Percentiles rank a stretch among this genome's conserved stretches.
phyloP scores from a whole-genome alignment of 768 basidiomycete genomes.

The Podaxis rugospora region DNA sequence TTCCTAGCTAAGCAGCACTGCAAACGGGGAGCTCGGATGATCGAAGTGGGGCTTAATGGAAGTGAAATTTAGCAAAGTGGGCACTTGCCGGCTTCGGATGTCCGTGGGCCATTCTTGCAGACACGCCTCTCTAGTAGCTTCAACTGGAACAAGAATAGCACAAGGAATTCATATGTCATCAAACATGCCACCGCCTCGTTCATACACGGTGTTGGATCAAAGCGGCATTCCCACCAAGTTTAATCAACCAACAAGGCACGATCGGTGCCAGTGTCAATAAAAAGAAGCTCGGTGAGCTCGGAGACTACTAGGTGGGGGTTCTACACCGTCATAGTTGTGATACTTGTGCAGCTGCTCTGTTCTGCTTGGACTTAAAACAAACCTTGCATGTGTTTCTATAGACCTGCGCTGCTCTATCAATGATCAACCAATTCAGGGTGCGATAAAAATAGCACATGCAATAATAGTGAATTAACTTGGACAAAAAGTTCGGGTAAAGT shows the following conservation, averaged over 20 bases:
- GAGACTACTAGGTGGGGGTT: background rate
- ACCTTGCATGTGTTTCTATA: background rate
- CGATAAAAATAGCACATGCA: background rate
- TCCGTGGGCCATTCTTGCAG: background rate
- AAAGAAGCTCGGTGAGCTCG: background rate
- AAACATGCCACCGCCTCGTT: background rate
- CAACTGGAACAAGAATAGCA: background rate
- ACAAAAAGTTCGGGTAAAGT: background rate
- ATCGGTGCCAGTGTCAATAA: background rate
- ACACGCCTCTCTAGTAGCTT: background rate
- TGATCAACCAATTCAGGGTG: background rate
- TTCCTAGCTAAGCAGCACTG: background rate
- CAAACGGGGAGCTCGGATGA: constrained; percentile 2
- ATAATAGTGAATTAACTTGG: background rate
- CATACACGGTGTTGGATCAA: background rate
- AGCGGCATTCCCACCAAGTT: background rate
- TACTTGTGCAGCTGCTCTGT: background rate
- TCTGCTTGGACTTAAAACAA: background rate
- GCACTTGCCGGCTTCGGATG: background rate
- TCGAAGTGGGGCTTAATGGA: background rate
- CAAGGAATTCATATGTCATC: constrained; percentile 1
- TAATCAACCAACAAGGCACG: background rate
- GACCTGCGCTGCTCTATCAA: background rate
- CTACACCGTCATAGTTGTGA: background rate
- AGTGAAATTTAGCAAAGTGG: background rate